These are phyloP conservation scores for Calonectria ilicicola DNA, from an alignment of 2,329 filamentous ascomycete genomes.

Conservation along the genomic window DNA sequence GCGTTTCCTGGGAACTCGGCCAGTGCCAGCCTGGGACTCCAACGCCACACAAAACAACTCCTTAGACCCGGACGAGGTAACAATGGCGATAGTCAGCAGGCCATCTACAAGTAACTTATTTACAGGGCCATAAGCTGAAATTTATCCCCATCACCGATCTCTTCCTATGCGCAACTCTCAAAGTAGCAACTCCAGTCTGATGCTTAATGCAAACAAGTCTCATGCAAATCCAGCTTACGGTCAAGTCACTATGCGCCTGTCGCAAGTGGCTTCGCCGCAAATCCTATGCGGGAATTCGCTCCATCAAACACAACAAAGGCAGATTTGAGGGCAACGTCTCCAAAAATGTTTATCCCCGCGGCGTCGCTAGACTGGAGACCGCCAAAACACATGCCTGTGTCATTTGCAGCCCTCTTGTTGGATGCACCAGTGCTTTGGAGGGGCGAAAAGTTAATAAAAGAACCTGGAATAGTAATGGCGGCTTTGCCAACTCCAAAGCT, in stretches of 20 bases:
- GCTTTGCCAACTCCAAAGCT: constrained; percentile 68
- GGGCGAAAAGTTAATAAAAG: constrained; percentile 66
- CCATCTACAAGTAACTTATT: background rate
- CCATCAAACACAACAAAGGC: constrained; percentile 70
- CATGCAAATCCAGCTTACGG: background rate
- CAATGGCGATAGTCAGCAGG: background rate
- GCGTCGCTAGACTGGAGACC: constrained; percentile 70
- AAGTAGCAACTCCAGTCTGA: background rate
- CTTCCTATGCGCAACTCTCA: background rate
- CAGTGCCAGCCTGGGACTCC: constrained; percentile 6
- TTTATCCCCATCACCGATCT: background rate
- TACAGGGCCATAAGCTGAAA: background rate
- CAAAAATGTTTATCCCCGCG: constrained; percentile 67
- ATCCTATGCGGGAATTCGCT: constrained; percentile 36
- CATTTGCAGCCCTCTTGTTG: background rate
- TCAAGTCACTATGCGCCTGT: background rate
- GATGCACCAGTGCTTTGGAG: background rate
- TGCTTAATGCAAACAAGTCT: background rate
- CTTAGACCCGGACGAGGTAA: background rate
- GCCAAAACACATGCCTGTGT: constrained; percentile 66
- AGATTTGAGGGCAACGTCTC: constrained; percentile 71
- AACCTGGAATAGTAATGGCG: constrained; percentile 67
- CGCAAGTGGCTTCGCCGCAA: constrained; percentile 28
- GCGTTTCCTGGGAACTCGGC: background rate
- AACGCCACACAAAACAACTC: background rate